Base-by-base conservation (phyloP, 2,329 filamentous ascomycete species). In the Penicillium digitatum region DNA sequence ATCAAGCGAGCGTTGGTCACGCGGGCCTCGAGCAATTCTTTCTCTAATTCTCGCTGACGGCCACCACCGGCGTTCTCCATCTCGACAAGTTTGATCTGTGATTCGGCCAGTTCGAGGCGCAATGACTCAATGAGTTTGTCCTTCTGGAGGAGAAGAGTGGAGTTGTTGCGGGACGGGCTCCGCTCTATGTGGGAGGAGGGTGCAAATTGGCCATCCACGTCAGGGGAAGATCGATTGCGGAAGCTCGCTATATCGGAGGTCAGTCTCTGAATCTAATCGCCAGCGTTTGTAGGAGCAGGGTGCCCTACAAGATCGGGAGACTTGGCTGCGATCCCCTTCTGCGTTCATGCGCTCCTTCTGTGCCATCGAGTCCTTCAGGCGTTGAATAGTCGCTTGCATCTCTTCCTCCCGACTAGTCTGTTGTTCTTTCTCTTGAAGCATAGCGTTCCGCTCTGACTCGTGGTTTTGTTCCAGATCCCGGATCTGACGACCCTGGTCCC, bases 1-100 rank as follows among this genome's bases (percentile, higher is more conserved):
- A 96, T 94, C 60, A 99, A 79, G 43, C 92, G 85, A 54, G 94
- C 94, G 70, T 97, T 99, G 63, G 91, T 88, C 88, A 97, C 94
- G 66, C 92, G 90, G 37, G 90, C 87, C 69, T 97, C 93, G 75
- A 96, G 86, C 49, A 97, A 82, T 61, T 89, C 84, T 65, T 88
- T 87, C 76, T 97, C 92, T n/a, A 97, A 83, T 73, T 96, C 90
- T 62, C 90, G 88, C 68, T 96, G 78, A 27, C 89, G 86, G 43
- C 90, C 91, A 50, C 92, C 93, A 49, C 91, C 93, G 73, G 89
- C 86, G 72, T 96, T 96, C 75, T 97, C 92, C 52, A 94, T 86
- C 73, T 97, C 93, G 27, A 96, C 88, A 26, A 96, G 81, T 74
- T 96, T 96, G 76, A 96, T 95, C 73, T 97, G 92, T 22, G 90